Evolutionary conservation across 2,329 filamentous ascomycete genomes (phyloP).

Genomic region (Penicillium sp.): DNA sequence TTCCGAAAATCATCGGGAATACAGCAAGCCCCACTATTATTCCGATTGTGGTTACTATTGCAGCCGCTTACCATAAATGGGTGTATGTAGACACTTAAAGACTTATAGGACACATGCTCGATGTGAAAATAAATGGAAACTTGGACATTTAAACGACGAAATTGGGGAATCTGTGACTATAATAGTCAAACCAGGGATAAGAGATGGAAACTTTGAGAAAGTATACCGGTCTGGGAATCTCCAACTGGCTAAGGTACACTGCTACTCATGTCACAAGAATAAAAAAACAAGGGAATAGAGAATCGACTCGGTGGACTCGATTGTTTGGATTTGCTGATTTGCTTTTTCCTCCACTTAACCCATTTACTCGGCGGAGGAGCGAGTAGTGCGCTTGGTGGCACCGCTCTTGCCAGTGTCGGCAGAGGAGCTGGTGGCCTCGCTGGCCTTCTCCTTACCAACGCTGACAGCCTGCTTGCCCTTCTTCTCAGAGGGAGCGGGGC

Average conservation of each 20-base stretch:
- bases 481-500: constrained; percentile 64
- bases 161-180: not conserved
- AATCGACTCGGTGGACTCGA: constrained; percentile 13
- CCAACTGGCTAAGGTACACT: constrained; percentile 12
- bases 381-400: constrained; percentile 61
- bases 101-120: not conserved
- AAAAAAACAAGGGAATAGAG: constrained; percentile 10
- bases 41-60: not conserved
- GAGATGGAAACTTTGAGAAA: constrained; percentile 4
- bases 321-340: constrained; percentile 13
- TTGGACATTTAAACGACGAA: not conserved
- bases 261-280: constrained; percentile 14
- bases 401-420: constrained; percentile 75
- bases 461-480: constrained; percentile 73
- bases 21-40: not conserved
- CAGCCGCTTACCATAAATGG: not conserved
- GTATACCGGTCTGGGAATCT: constrained; percentile 12
- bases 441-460: constrained; percentile 63
- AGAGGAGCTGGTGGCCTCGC: constrained; percentile 60
- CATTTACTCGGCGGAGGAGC: constrained; percentile 41
- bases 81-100: not conserved
- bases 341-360: constrained; percentile 9
- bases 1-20: constrained; percentile 1
- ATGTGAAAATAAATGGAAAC: not conserved
- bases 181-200: not conserved